Percentiles rank a stretch among this genome's conserved stretches.
Conservation (phyloP, 129 eudicot genomes). For the sunflower (Helianthus annuus) region DNA sequence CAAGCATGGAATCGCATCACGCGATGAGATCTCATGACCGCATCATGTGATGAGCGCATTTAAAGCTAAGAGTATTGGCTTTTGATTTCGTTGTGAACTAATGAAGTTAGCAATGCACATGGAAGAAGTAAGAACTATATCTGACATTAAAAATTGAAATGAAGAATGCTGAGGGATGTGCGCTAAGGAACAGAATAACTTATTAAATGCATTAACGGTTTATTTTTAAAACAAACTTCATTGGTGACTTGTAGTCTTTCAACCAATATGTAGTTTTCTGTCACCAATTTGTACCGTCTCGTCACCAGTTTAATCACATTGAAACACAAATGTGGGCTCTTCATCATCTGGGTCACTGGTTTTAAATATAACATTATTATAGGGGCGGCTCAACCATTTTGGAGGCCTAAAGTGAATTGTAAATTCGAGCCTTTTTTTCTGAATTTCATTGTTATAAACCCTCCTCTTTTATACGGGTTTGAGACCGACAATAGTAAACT, state of each 20-base stretch:
- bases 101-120: neutral
- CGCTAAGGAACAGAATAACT: neutral
- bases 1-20: no score
- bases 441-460: no score
- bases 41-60: no score
- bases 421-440: no score
- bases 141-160: neutral
- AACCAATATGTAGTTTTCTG: neutral
- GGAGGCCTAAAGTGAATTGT: no score
- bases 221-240: neutral
- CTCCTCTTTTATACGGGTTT: no score
- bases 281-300: neutral
- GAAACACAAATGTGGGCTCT: neutral
- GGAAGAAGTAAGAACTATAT: slow-evolving; percentile 4
- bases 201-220: neutral
- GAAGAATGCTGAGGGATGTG: neutral
- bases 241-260: neutral
- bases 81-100: neutral
- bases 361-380: no score
- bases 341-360: neutral
- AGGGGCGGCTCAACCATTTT: no score
- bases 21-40: no score
- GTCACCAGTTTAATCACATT: neutral
- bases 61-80: neutral
- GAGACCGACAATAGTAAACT: no score